Evolutionary conservation across 208 protist species (phyloP), one percentile per base, ranked within the genome.

Genomic region (Porcisia deanei): DNA sequence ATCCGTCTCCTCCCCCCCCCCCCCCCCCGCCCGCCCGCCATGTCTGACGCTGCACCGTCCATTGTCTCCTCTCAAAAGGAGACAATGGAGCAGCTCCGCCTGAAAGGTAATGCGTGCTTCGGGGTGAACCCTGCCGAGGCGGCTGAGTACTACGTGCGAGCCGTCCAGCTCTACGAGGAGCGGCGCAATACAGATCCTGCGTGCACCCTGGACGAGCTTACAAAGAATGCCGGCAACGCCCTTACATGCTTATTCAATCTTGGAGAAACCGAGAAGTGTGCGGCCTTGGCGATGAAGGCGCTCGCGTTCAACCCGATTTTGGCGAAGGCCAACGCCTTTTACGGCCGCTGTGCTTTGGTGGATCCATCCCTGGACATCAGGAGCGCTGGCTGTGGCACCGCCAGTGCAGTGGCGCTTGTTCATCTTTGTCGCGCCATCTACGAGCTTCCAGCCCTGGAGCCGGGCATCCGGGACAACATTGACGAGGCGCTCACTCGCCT

Each of bases 321-420:
- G 14, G 91, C 90, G 5, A 97, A 97, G 77, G 91, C 88, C 1
- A 94, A 95, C 80, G 93, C 91, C 22, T 92, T 95, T 74, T 80
- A 88, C 73, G 93, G 91, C 25, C 81, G 88, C 22, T 92, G 88
- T 59, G 70, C 84, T 0, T 59, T 91, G 37, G 52, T 69, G 45
- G 69, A 85, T 37, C 74, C 70, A 0, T 79, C 83, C 20, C 16
- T 88, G 20, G 61, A 74, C 45, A 20, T 60, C 16, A 58, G 59
- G 7, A 53, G 61, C 39, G 73, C 64, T 45, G 64, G 69, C 53
- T 72, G 30, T 69, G 75, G 77, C 39, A 78, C 53, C 20, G 71
- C 72, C 4, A 66, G 70, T 41, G 73, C 75, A 18, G 69, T 60
- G 39, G 77, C 90, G 18, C 75, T 94, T n/a, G 25, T 89, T 54